Evolutionary conservation across 2,329 filamentous ascomycete genomes (phyloP).

Genomic region (Pezicula neosporulosa): DNA sequence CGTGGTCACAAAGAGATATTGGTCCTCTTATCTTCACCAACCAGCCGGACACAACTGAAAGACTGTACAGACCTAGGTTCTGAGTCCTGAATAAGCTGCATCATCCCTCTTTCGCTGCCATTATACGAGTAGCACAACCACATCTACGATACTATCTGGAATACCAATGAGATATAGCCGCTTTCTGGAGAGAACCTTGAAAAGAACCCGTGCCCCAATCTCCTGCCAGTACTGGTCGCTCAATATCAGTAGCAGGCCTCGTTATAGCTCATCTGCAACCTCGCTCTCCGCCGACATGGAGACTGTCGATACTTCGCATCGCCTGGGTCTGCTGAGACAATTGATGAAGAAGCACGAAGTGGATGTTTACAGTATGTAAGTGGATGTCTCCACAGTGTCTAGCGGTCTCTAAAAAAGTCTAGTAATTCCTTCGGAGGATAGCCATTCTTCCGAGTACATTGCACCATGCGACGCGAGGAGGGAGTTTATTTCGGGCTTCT

Average conservation of each 20-base stretch:
- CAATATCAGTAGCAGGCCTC: neutral
- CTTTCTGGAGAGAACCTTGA: constrained; percentile 4
- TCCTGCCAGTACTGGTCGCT: neutral
- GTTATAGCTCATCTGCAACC: neutral
- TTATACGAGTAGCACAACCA: too few species aligned
- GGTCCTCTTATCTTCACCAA: neutral
- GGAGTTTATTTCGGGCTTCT: constrained; percentile 90
- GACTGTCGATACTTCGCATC: constrained; percentile 72
- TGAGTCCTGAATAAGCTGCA: too few species aligned
- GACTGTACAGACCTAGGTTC: too few species aligned
- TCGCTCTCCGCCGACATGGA: constrained; percentile 55
- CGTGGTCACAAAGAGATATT: too few species aligned
- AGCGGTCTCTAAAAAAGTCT: constrained; percentile 21
- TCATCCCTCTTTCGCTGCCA: too few species aligned
- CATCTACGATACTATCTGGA: neutral
- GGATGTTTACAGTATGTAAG: constrained; percentile 80
- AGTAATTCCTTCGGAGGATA: constrained; percentile 97
- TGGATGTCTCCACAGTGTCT: constrained; percentile 15
- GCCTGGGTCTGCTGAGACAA: constrained; percentile 72
- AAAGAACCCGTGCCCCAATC: neutral
- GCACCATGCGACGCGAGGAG: constrained; percentile 90
- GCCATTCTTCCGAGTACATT: constrained; percentile 97
- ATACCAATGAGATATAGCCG: constrained; percentile 11
- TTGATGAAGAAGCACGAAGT: constrained; percentile 86
- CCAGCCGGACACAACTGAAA: neutral